Evolutionary conservation across 2,329 filamentous ascomycete genomes (phyloP).

Genomic region (Cercospora brassicicola): DNA sequence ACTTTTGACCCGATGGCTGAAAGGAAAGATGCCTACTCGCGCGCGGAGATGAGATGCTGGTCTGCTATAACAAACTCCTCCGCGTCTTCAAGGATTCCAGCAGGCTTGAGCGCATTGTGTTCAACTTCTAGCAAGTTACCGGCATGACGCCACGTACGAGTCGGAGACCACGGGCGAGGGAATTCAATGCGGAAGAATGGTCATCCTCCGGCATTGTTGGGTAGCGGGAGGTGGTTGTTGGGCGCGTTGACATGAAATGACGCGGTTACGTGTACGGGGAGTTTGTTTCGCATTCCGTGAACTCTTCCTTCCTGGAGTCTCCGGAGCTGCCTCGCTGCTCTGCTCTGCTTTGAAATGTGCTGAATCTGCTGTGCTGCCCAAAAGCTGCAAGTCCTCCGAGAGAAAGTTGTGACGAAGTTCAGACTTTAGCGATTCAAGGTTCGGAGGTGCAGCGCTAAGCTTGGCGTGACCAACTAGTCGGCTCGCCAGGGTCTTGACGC

Average conservation of each 20-base stretch:
- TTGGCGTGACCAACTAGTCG: neutral
- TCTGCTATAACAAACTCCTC: neutral
- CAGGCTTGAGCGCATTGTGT: neutral
- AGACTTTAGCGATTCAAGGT: neutral
- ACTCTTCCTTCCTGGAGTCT: neutral
- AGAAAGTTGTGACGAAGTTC: neutral
- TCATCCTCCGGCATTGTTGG: neutral
- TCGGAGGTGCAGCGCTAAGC: neutral
- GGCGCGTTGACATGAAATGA: neutral
- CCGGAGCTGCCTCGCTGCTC: neutral
- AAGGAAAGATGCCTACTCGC: neutral
- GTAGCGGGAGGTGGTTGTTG: neutral
- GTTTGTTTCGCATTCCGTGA: constrained; percentile 1
- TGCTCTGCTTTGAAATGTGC: neutral
- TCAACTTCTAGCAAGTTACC: neutral
- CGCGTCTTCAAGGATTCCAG: neutral
- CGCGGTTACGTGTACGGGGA: neutral
- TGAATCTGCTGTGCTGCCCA: neutral
- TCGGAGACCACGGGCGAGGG: neutral
- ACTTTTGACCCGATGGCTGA: neutral
- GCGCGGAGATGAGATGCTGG: neutral
- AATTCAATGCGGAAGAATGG: neutral
- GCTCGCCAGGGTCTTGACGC: constrained; percentile 4
- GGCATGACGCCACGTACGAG: constrained; percentile 6
- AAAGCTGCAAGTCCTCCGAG: constrained; percentile 8